Conservation (phyloP, 768 basidiomycete genomes). For the Phylloporus arenicola region DNA sequence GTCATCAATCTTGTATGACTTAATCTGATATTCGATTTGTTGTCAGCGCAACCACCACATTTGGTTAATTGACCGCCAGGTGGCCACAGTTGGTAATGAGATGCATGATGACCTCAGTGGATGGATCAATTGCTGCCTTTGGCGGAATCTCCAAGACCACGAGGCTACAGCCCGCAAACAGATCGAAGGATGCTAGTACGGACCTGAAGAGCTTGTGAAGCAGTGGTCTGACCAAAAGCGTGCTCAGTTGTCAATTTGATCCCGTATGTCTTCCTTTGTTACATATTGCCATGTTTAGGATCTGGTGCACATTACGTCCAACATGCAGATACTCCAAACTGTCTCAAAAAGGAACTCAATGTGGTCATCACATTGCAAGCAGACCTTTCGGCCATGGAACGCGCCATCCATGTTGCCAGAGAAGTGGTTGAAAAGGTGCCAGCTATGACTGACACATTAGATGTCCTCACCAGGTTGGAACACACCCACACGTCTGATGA, state of each 20-base stretch:
- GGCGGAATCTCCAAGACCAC: neutral
- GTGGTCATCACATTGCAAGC: neutral
- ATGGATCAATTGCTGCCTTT: neutral
- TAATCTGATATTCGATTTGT: neutral
- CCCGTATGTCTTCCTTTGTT: neutral
- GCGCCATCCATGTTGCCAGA: neutral
- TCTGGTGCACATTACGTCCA: too few species aligned
- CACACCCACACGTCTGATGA: too few species aligned
- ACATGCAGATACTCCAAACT: too few species aligned
- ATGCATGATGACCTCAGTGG: too few species aligned
- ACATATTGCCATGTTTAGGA: neutral
- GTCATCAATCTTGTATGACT: neutral
- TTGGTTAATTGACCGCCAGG: neutral
- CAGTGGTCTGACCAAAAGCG: neutral
- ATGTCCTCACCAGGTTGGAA: too few species aligned
- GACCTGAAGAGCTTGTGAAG: neutral
- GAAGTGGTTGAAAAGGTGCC: too few species aligned
- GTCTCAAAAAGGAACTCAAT: too few species aligned
- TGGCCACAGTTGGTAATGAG: neutral
- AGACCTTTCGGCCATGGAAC: neutral
- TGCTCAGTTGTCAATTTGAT: neutral
- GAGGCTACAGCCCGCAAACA: too few species aligned
- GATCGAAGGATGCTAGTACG: too few species aligned
- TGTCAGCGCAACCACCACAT: neutral
- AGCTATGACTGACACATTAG: too few species aligned